Percentiles rank a stretch among this genome's conserved stretches.
These are phyloP conservation scores for Podosphaera aphanis DNA, from an alignment of 2,329 filamentous ascomycete genomes.

Conservation along the genomic window DNA sequence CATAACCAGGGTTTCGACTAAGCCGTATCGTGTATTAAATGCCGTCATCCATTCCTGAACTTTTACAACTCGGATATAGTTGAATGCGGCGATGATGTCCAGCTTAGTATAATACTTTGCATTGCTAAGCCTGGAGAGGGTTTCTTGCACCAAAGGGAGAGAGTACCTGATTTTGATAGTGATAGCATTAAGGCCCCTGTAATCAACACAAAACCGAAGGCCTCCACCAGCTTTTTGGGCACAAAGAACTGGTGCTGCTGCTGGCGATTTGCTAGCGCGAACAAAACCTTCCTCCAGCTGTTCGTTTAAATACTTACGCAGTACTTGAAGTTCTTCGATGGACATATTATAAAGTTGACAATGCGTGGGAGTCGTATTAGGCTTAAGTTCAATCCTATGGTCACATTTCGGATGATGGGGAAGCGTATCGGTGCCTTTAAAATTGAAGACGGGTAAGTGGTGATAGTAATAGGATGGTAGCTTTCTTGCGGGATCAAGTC, in stretches of 20 bases:
- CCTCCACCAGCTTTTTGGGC: background rate
- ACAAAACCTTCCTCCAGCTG: background rate
- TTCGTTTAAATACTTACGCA: background rate
- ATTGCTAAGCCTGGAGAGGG: background rate
- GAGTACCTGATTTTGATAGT: background rate
- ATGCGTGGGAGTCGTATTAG: background rate
- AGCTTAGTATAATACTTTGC: slow-evolving; percentile 1
- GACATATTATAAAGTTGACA: background rate
- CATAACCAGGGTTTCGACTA: background rate
- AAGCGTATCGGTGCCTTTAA: background rate
- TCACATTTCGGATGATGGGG: background rate
- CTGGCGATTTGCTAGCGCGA: background rate
- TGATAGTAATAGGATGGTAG: background rate
- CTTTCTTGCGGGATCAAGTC: background rate
- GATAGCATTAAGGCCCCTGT: background rate
- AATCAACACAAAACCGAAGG: background rate
- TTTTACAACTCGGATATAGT: background rate
- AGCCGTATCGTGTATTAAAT: slow-evolving; percentile 1
- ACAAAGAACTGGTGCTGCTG: background rate
- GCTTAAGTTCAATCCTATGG: background rate
- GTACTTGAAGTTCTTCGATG: background rate
- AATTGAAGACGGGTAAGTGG: background rate
- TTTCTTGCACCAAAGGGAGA: background rate
- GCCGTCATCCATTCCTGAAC: background rate
- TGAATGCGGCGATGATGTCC: background rate